Evolutionary conservation across 768 basidiomycete genomes (phyloP).

Genomic region (Rhizopogon vesiculosus): DNA sequence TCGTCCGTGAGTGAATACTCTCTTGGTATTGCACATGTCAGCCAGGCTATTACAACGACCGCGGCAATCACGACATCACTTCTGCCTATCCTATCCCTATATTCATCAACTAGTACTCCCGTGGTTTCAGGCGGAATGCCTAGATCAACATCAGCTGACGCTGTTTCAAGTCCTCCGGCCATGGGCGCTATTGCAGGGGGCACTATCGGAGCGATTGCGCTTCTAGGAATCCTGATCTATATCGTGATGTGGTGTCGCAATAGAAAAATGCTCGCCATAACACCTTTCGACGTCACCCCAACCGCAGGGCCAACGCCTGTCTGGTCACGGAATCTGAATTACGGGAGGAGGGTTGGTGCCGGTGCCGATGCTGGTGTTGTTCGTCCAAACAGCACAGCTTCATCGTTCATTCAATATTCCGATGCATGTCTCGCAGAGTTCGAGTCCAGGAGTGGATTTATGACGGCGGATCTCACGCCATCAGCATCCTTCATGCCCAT

Average conservation of each 20-base stretch:
- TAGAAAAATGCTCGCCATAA: neutral
- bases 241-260: neutral
- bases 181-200: neutral
- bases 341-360: no score
- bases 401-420: constrained; percentile 4
- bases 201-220: neutral
- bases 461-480: neutral
- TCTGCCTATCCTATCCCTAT: neutral
- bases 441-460: neutral
- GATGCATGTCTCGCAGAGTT: neutral
- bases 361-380: neutral
- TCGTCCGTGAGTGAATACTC: neutral
- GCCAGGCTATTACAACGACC: no score
- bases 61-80: neutral
- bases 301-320: neutral
- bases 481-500: neutral
- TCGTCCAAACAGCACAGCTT: neutral
- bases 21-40: no score
- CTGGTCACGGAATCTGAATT: neutral
- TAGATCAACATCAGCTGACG: neutral
- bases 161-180: neutral
- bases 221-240: neutral
- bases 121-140: no score
- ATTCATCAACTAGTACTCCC: neutral
- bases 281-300: neutral